Conservation (phyloP, 208 protist species). For the Acanthamoeba sp. region DNA sequence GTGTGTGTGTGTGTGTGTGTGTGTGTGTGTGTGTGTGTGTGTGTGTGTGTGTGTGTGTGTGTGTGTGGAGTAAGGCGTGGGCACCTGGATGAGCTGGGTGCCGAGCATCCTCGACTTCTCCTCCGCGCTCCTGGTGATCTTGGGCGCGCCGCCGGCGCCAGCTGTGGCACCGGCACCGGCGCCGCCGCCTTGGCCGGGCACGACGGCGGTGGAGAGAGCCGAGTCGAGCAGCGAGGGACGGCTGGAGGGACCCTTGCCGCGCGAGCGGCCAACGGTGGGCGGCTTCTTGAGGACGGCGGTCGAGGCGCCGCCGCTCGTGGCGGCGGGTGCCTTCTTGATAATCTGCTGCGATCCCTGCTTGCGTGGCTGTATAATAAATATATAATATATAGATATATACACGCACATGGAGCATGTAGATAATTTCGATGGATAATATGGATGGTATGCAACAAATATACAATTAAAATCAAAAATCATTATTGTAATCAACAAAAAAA, state of each 20-base stretch:
- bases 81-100: slow-evolving; percentile 13
- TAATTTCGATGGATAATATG: background rate
- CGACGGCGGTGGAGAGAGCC: background rate
- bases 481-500: background rate
- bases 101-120: slow-evolving; percentile 23
- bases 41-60: no score
- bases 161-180: background rate
- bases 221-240: background rate
- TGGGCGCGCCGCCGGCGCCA: background rate
- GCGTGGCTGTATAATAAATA: background rate
- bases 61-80: no score
- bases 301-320: background rate
- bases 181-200: background rate
- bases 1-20: no score
- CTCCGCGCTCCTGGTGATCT: slow-evolving; percentile 3
- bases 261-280: background rate
- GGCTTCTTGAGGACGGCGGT: background rate
- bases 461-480: background rate
- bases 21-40: no score
- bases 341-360: slow-evolving; percentile 3
- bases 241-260: slow-evolving; percentile 16
- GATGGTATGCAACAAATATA: background rate
- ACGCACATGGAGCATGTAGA: background rate
- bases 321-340: background rate
- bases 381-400: background rate